Conservation (phyloP, 2,329 filamentous ascomycete species). For the Pseudogymnoascus sp. region DNA sequence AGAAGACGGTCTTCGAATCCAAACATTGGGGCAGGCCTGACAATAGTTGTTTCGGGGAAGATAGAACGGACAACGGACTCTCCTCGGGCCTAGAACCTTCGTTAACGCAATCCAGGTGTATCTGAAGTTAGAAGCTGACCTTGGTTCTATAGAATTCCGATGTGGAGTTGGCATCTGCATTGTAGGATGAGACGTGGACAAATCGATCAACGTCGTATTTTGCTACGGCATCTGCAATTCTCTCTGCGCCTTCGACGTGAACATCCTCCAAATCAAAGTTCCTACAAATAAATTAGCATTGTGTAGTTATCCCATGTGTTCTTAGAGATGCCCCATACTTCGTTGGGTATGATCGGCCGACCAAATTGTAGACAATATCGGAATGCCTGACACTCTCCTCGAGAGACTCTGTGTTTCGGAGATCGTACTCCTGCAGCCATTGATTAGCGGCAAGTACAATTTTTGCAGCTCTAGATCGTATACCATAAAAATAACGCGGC, state of each 20-base stretch:
- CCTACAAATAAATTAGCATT: conserved; percentile 42
- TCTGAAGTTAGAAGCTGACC: conserved; percentile 35
- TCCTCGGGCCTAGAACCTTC: conserved; percentile 53
- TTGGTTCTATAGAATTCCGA: conserved; percentile 92
- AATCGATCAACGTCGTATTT: conserved; percentile 98
- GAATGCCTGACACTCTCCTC: conserved; percentile 96
- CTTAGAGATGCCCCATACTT: conserved; percentile 53
- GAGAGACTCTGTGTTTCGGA: conserved; percentile 89
- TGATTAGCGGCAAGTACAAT: neutral
- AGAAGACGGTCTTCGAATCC: conserved; percentile 92
- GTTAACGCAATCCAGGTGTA: conserved; percentile 15
- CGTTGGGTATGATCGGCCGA: conserved; percentile 91
- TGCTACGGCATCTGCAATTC: conserved; percentile 87
- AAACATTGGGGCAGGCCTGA: conserved; percentile 87
- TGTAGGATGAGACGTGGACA: conserved; percentile 95
- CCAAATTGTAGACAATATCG: conserved; percentile 93
- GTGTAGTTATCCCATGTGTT: neutral
- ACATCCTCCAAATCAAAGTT: conserved; percentile 93
- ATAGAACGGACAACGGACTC: conserved; percentile 80
- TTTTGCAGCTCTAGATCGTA: neutral
- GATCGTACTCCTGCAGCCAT: conserved; percentile 70
- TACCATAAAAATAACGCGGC: conserved; percentile 79
- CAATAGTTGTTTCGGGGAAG: conserved; percentile 95
- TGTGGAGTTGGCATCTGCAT: conserved; percentile 69
- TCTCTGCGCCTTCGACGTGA: conserved; percentile 83